phyloP scores from a whole-genome alignment of 1,284 basidiomycete species.

The Athelia sp. region DNA sequence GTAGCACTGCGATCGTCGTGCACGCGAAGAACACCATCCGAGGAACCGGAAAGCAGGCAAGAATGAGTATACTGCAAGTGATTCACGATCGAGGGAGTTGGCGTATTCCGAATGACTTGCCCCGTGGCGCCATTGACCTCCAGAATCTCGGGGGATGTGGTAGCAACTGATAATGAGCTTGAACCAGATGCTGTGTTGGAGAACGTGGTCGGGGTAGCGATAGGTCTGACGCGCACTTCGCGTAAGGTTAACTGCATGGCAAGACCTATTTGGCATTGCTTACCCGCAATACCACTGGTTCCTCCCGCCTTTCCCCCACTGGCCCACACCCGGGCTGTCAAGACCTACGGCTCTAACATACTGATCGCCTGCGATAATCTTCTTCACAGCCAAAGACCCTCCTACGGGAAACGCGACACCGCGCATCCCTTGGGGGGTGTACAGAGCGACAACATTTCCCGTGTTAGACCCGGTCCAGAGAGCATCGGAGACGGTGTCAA shows the following conservation, averaged over 20 bases:
- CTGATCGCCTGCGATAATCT: constrained; percentile 70
- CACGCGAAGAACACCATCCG: constrained; percentile 80
- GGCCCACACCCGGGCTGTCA: constrained; percentile 58
- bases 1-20: constrained; percentile 78
- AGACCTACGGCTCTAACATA: constrained; percentile 63
- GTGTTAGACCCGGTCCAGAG: constrained; percentile 82
- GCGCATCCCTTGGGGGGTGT: constrained; percentile 59
- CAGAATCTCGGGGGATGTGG: constrained; percentile 58
- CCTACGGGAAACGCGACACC: constrained; percentile 79
- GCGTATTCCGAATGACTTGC: constrained; percentile 53
- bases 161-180: constrained; percentile 59
- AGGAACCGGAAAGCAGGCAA: constrained; percentile 69
- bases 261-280: constrained; percentile 15
- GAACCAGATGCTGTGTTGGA: constrained; percentile 49
- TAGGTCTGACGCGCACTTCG: constrained; percentile 28
- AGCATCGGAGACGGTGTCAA: constrained; percentile 88
- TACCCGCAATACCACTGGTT: constrained; percentile 77
- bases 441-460: constrained; percentile 73
- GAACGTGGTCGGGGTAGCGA: constrained; percentile 49
- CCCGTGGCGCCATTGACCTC: constrained; percentile 76
- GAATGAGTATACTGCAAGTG: constrained; percentile 65
- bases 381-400: constrained; percentile 59
- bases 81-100: constrained; percentile 52
- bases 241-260: constrained; percentile 5
- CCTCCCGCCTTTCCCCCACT: constrained; percentile 77